A percentile compares a stretch with the other conserved stretches of the same genome.
Conservation (phyloP, 2,329 filamentous ascomycete species). For the Thyridium curvatum region DNA sequence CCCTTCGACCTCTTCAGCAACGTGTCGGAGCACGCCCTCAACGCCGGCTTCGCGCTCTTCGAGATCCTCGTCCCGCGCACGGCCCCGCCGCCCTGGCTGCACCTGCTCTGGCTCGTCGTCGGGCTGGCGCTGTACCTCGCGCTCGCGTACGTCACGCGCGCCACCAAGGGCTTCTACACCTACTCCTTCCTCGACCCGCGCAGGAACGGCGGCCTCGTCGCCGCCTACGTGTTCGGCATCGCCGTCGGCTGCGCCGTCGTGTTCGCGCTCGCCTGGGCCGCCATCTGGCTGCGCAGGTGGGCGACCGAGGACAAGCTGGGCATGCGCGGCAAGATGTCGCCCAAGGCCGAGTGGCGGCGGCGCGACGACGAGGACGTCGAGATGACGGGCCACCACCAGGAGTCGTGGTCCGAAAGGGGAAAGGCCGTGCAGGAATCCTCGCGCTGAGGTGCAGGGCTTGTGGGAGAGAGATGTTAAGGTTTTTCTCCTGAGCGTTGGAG, state of each 20-base stretch:
- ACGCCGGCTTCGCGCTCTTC: slow-evolving; percentile 66
- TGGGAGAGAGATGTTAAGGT: no score
- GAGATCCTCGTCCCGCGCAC: slow-evolving; percentile 67
- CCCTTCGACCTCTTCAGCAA: slow-evolving; percentile 57
- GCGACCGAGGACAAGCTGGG: slow-evolving; percentile 40
- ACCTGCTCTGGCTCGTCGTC: slow-evolving; percentile 62
- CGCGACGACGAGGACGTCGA: slow-evolving; percentile 12
- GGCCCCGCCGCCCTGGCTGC: slow-evolving; percentile 52
- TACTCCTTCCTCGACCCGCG: slow-evolving; percentile 70
- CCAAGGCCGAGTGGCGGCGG: slow-evolving; percentile 11
- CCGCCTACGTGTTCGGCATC: slow-evolving; percentile 59
- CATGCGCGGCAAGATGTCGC: slow-evolving; percentile 28
- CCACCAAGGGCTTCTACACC: slow-evolving; percentile 66
- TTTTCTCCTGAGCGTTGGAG: no score
- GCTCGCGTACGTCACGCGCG: slow-evolving; percentile 67
- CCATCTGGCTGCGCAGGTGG: slow-evolving; percentile 44
- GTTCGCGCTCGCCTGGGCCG: slow-evolving; percentile 42
- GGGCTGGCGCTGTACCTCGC: slow-evolving; percentile 66
- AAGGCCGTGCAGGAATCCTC: no score
- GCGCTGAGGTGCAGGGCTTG: no score
- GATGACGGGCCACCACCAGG: background rate
- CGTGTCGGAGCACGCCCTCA: slow-evolving; percentile 69
- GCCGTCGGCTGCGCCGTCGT: slow-evolving; percentile 44
- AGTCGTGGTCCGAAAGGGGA: no score
- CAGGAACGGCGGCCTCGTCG: slow-evolving; percentile 46